These are phyloP conservation scores for Claviceps purpurea DNA, from an alignment of 2,329 filamentous ascomycete species.

Conservation along the genomic window DNA sequence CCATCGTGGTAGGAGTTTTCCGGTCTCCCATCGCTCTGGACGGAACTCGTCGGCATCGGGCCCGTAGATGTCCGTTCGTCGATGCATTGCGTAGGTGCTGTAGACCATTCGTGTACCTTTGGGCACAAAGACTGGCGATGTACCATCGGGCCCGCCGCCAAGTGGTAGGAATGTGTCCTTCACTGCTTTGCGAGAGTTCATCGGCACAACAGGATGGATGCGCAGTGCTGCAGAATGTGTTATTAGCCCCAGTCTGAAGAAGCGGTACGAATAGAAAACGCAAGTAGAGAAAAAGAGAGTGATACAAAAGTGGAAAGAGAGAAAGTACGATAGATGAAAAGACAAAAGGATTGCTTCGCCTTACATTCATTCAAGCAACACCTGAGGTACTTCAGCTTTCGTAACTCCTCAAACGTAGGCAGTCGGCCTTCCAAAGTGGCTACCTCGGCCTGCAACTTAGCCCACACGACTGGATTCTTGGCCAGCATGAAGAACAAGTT, in stretches of 20 bases:
- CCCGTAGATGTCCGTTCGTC: conserved; percentile 24
- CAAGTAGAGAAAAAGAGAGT: neutral
- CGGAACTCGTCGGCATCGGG: conserved; percentile 25
- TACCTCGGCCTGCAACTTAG: neutral
- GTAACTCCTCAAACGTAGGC: conserved; percentile 11
- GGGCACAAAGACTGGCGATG: conserved; percentile 31
- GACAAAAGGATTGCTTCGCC: neutral
- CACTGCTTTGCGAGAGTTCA: conserved; percentile 31
- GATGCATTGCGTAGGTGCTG: conserved; percentile 27
- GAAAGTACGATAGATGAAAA: neutral
- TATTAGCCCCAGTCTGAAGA: no score
- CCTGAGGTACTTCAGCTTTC: conserved; percentile 10
- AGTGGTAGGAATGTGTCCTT: conserved; percentile 34
- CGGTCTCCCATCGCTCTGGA: conserved; percentile 26
- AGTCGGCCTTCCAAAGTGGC: conserved; percentile 7
- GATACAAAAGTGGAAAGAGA: neutral
- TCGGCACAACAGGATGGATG: conserved; percentile 32
- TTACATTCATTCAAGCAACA: conserved; percentile 13
- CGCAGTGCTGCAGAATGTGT: conserved; percentile 22
- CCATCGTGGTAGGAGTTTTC: conserved; percentile 22
- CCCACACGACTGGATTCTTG: conserved; percentile 7
- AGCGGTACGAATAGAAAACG: neutral
- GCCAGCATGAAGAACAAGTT: conserved; percentile 33
- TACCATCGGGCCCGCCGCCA: conserved; percentile 34
- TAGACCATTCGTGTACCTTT: conserved; percentile 30